Base-by-base conservation (phyloP, 2,329 filamentous ascomycete species). In the Grosmannia penicillata region DNA sequence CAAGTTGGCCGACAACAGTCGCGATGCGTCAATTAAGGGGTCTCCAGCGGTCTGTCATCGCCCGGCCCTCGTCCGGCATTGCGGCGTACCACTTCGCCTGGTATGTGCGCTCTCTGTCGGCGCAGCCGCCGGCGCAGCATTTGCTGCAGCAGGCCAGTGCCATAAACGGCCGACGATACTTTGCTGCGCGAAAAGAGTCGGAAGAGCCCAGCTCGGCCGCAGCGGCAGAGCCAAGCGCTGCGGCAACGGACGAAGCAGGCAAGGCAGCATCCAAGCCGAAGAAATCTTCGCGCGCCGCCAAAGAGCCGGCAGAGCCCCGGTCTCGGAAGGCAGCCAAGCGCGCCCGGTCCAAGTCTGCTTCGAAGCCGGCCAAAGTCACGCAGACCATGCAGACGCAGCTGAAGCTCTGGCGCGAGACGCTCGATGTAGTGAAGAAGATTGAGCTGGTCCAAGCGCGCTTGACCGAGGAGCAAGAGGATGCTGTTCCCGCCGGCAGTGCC, bases 21-120 rank as follows among this genome's bases (percentile, higher is more conserved):
- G 26, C 25, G 49, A 59, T 59, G 56, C 55, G 57, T 46, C 54
- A 45, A 46, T 46, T 56, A 45, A 47, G 51, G 18, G 14, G 25
- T 22, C 47, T 50, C 31, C 46, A 45, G 24, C 45, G 47, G 40
- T 42, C 51, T 28, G 46, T 48, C 32, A 51, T 50, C 37, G 45
- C 55, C 34, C 48, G 48, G 42, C 43, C 41, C n/a, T 47, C 48
- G 2, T 51, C 52, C n/a, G n/a, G n/a, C n/a, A n/a, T n/a, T n/a
- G n/a, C n/a, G n/a, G n/a, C n/a, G n/a, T n/a, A n/a, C n/a, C n/a
- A n/a, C n/a, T n/a, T n/a, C n/a, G n/a, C n/a, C n/a, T n/a, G n/a
- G n/a, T n/a, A n/a, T n/a, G n/a, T n/a, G n/a, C n/a, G n/a, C n/a
- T n/a, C n/a, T n/a, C n/a, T n/a, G n/a, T n/a, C n/a, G n/a, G n/a